Evolutionary conservation across 306 rosid species (phyloP).

Genomic region (Vachellia collinsii): DNA sequence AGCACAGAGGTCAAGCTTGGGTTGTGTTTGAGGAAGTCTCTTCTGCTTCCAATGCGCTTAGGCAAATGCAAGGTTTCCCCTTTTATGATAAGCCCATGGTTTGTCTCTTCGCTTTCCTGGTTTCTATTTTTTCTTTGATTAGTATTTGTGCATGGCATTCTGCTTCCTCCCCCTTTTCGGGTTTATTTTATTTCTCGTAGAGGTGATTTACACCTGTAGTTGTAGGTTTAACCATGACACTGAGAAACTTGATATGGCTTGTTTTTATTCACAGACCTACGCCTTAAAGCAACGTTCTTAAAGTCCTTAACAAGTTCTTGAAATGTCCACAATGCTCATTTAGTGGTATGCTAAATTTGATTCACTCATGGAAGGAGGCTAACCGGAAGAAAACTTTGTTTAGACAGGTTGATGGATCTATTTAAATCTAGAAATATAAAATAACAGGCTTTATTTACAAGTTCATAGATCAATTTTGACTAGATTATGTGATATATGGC

Average conservation of each 20-base stretch:
- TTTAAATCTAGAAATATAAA: neutral
- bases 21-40: constrained; percentile 85
- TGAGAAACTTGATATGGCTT: neutral
- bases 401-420: neutral
- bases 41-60: constrained; percentile 90
- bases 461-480: neutral
- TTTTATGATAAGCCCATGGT: constrained; percentile 87
- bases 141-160: too few relatives aligned
- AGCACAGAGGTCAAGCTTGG: constrained; percentile 99
- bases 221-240: neutral
- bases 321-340: neutral
- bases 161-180: too few relatives aligned
- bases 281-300: neutral
- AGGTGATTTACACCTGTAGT: neutral
- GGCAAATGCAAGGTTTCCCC: constrained; percentile 99
- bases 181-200: neutral
- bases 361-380: neutral
- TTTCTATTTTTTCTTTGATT: neutral
- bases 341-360: neutral
- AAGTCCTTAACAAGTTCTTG: neutral
- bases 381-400: neutral
- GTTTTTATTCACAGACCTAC: neutral
- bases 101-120: neutral
- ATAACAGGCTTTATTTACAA: neutral
- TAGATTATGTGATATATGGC: constrained; percentile 21